Base-by-base conservation (phyloP, 495 filamentous ascomycete species). In the Lasiosphaeria miniovina region DNA sequence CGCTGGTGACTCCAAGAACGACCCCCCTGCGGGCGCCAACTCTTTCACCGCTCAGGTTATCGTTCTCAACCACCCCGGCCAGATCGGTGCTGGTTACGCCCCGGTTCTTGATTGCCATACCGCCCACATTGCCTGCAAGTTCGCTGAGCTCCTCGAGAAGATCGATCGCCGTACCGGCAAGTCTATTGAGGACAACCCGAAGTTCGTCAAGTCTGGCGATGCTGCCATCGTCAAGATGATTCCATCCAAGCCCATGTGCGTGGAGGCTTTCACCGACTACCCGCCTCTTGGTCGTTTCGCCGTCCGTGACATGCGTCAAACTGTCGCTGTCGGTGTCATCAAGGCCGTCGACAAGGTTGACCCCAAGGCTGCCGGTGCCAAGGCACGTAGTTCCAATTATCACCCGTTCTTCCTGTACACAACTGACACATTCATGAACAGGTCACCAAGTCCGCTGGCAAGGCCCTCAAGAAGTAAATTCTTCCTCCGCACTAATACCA, bases 121-220 rank as follows among this genome's bases (percentile, higher is more conserved):
- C 68, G 94, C 94, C 75, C 94, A 98, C 87, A 98, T 98, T 83
- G 94, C 94, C 75, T 98, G 94, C 94, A 98, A 98, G 88, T 98
- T 98, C 86, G 76, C 90, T 66, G 93, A 98, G 88, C 86, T 98
- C 70, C 82, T 92, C 52, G 90, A 98, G 90, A 98, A 98, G 93
- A 98, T 98, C 75, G 94, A 98, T 77, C 94, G 94, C 82, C 94
- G 94, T 90, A 98, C 95, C 73, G 94, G 94, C 77, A 98, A 98
- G 86, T 90, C 92, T 61, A 87, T 94, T 73, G 94, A 98, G 79
- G 72, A 83, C 74, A 70, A 63, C 62, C 94, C 94, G 76, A 98
- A 98, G 88, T 96, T 96, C 86, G 90, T 98, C 90, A 98, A 98
- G 90, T 96, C 93, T 70, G 94, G 94, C 88, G 94, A 98, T 75